Evolutionary conservation across 179 eudicot species (phyloP), one percentile per base, ranked within the genome.

Genomic region (Heliamphora pulchella): DNA sequence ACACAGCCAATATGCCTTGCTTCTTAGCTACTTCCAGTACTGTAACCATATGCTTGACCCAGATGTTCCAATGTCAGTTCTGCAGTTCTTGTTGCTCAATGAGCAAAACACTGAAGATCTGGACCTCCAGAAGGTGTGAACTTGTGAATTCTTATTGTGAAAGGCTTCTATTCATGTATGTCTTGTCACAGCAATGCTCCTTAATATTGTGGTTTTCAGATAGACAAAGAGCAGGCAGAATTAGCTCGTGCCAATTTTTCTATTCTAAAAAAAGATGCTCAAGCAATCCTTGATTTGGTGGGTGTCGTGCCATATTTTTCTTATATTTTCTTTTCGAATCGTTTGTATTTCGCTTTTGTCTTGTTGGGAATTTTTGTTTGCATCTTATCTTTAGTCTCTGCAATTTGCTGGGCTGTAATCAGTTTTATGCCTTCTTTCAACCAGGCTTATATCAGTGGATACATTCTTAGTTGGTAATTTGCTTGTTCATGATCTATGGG

Each of bases 41-140:
- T 96, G 98, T 84, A 91, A 87, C 84, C 98, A 96, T 85, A 87
- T 91, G 89, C 93, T 94, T 83, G 93, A 96, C 83, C 98, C 98
- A 71, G 94, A 92, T 84, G 91, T 96, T 82, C 96, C 98, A 39
- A 84, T 87, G 79, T 89, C 91, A 71, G 82, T 94, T 86, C 84
- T 96, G 81, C 97, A 92, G 84, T 87, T 87, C 46, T 86, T 96
- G 80, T 84, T 95, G 76, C 89, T 87, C 48, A 83, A 86, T 82
- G 94, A 88, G 82, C 92, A 91, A 78, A 94, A 90, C 66, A 81
- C 87, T 84, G 99, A 87, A 82, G 98, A 91, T 76, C 66, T 86
- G 81, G 99, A 96, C 80, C 90, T 96, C 66, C 89, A 86, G 84
- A 94, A 92, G 98, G 99, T 96, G 75, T 74, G 72, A 31, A 47